These are phyloP conservation scores for Yamadazyma insecticola DNA, from an alignment of 805 yeast species.

Conservation along the genomic window DNA sequence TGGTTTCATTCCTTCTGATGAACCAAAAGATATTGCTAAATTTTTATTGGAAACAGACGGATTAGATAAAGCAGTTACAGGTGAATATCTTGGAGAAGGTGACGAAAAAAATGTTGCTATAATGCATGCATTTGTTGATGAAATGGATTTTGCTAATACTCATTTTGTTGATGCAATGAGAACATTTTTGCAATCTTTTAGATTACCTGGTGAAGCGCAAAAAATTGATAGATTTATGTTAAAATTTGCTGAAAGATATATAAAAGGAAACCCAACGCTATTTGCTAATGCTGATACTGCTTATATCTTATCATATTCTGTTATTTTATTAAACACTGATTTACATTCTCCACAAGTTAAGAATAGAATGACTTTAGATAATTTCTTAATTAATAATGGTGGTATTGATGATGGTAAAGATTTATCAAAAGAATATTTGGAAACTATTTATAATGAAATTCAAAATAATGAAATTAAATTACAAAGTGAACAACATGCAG, in stretches of 20 bases:
- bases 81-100: slow-evolving; percentile 91
- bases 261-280: slow-evolving; percentile 80
- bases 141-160: slow-evolving; percentile 66
- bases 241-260: slow-evolving; percentile 91
- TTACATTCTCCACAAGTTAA: slow-evolving; percentile 85
- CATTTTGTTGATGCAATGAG: slow-evolving; percentile 85
- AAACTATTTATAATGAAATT: slow-evolving; percentile 72
- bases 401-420: slow-evolving; percentile 92
- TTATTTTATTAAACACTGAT: slow-evolving; percentile 91
- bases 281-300: slow-evolving; percentile 94
- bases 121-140: slow-evolving; percentile 92
- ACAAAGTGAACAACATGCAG: slow-evolving; percentile 91
- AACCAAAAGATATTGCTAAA: slow-evolving; percentile 66
- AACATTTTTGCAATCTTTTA: slow-evolving; percentile 75
- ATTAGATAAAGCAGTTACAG: slow-evolving; percentile 76
- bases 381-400: slow-evolving; percentile 77
- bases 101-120: slow-evolving; percentile 69
- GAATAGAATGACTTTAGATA: slow-evolving; percentile 82
- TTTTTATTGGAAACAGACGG: slow-evolving; percentile 71
- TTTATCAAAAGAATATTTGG: slow-evolving; percentile 68
- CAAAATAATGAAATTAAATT: slow-evolving; percentile 80
- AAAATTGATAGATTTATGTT: slow-evolving; percentile 95
- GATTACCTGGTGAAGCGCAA: slow-evolving; percentile 98
- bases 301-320: slow-evolving; percentile 86
- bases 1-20: slow-evolving; percentile 57